Conservation (phyloP, 805 yeast species). For the Saccharomycopsis capsularis region DNA sequence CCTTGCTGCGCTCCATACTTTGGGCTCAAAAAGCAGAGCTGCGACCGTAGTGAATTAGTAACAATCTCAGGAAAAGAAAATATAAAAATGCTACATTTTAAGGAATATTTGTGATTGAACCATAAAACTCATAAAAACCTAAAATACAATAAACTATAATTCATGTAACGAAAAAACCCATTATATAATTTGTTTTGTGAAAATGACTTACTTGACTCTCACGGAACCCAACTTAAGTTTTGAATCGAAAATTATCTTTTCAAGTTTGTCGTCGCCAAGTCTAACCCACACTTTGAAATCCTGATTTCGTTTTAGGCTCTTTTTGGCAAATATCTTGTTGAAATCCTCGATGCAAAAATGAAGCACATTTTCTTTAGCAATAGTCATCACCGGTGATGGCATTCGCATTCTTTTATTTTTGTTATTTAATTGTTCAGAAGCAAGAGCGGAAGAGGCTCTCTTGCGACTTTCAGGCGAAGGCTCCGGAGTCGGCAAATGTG, state of each 20-base stretch:
- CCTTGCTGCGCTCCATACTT: too few relatives aligned
- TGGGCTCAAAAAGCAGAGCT: too few relatives aligned
- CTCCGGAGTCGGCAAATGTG: slow-evolving; percentile 10
- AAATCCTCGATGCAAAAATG: slow-evolving; percentile 9
- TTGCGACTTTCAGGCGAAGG: slow-evolving; percentile 11
- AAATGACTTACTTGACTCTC: too few relatives aligned
- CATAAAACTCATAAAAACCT: too few relatives aligned
- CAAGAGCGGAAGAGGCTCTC: neutral
- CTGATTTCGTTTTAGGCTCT: neutral
- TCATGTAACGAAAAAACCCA: too few relatives aligned
- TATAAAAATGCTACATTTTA: too few relatives aligned
- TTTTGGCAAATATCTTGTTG: neutral
- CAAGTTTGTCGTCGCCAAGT: neutral
- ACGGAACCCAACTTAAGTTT: slow-evolving; percentile 6
- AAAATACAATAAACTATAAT: too few relatives aligned
- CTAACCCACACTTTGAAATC: slow-evolving; percentile 7
- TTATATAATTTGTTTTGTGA: too few relatives aligned
- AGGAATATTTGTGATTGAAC: too few relatives aligned
- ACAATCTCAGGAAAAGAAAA: too few relatives aligned
- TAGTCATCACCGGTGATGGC: neutral
- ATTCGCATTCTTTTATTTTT: too few relatives aligned
- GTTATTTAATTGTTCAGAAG: neutral
- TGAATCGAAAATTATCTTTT: neutral
- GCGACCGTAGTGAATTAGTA: too few relatives aligned
- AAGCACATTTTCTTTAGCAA: neutral